Conservation (phyloP, 345 rosid species). For the Rhodamnia rubescens region DNA sequence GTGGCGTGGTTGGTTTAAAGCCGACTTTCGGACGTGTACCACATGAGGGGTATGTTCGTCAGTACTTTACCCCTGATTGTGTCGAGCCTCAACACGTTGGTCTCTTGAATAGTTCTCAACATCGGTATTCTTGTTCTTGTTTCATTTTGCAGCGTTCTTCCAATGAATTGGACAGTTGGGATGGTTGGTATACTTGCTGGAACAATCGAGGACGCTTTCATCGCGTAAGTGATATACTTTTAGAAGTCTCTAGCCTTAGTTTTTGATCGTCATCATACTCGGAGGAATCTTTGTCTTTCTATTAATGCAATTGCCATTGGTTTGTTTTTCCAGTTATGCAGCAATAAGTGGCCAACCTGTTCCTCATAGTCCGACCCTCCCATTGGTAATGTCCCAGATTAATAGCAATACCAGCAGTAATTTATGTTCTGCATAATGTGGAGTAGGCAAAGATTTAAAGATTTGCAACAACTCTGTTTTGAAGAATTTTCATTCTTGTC, state of each 20-base stretch:
- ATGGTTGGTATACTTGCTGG: slow-evolving; percentile 64
- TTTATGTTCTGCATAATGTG: neutral
- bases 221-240: slow-evolving; percentile 20
- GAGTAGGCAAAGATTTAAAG: neutral
- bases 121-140: neutral
- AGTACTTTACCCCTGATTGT: neutral
- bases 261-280: neutral
- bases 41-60: slow-evolving; percentile 29
- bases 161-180: slow-evolving; percentile 72
- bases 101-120: neutral
- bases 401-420: neutral
- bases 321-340: slow-evolving; percentile 36
- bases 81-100: neutral
- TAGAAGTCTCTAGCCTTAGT: neutral
- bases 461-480: neutral
- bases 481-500: neutral
- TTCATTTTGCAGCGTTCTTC: slow-evolving; percentile 47
- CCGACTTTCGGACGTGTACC: slow-evolving; percentile 69
- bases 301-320: neutral
- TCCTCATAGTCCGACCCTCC: slow-evolving; percentile 4
- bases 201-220: slow-evolving; percentile 51
- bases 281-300: neutral
- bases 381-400: slow-evolving; percentile 4
- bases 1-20: slow-evolving; percentile 67
- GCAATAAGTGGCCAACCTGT: slow-evolving; percentile 41